Base-by-base conservation (phyloP, 2,329 filamentous ascomycete genomes). In the Colletotrichum gloeosporioides region DNA sequence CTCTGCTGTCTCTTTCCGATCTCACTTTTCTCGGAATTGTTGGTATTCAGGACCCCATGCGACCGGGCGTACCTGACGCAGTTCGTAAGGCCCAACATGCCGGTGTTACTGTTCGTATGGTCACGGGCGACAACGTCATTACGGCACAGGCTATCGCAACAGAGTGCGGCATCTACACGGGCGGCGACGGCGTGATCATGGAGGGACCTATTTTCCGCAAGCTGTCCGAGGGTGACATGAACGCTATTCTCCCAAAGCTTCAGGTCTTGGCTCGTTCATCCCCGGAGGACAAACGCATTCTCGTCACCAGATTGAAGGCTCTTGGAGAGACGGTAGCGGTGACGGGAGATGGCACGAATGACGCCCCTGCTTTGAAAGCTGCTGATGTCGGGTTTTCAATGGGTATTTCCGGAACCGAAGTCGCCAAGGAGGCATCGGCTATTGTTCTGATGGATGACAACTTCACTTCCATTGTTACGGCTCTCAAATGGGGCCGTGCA, bases 1-100 rank as follows among this genome's bases (percentile, higher is more conserved):
- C 69, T 93, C 91, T 12, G 81, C 89, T 71, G 85, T 93, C 79
- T 75, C 83, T 90, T 68, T 85, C 87, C 49, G 90, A 92, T 59
- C 94, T 97, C 91, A 92, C 90, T 3, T 94, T 95, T 84, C 85
- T 95, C 76, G 92, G 92, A 12, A 88, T 95, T 44, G 91, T 94
- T 62, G 93, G 93, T 80, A 94, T 95, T 79, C 92, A 94, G 80
- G 93, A 95, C 82, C 93, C 93, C 25, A 88, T 94, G 27, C 89
- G 93, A 69, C 88, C 89, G 5, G 92, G 93, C 80, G 93, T 94
- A 15, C 87, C 91, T 10, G 88, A 91, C 63, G 93, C 93, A 73
- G 93, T 95, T 62, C 84, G 86, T 65, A 90, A 90, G 80, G 93
- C 92, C 77, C 89, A 92, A 78, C 88, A 86, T 53, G 93, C 93